Evolutionary conservation across 2,329 filamentous ascomycete genomes (phyloP).

Genomic region (Aureobasidium leucospermi): DNA sequence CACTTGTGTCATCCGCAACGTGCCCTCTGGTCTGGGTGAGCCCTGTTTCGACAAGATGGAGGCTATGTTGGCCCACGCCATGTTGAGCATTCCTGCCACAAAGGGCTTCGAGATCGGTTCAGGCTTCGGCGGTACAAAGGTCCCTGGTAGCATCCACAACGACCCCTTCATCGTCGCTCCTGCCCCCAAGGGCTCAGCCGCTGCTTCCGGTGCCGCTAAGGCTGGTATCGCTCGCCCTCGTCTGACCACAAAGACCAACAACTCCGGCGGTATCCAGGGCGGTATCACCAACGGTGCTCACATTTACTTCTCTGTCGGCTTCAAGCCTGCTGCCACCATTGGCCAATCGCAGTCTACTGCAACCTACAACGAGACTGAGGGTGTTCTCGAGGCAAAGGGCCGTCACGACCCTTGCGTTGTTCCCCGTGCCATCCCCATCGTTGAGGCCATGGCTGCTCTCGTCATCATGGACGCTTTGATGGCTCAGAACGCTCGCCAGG

Average conservation of each 20-base stretch:
- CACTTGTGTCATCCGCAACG: conserved; percentile 84
- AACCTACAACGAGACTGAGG: conserved; percentile 68
- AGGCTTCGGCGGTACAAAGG: conserved; percentile 78
- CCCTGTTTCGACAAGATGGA: conserved; percentile 95
- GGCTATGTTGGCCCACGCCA: conserved; percentile 82
- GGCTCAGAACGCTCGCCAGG: conserved; percentile 63
- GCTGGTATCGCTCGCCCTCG: conserved; percentile 32
- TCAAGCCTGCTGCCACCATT: conserved; percentile 94
- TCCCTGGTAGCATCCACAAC: conserved; percentile 86
- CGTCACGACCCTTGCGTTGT: conserved; percentile 92
- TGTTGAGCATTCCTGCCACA: conserved; percentile 89
- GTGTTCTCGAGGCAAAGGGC: conserved; percentile 82
- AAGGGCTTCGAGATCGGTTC: conserved; percentile 96
- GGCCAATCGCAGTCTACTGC: conserved; percentile 79
- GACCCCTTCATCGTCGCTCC: conserved; percentile 68
- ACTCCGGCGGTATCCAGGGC: conserved; percentile 90
- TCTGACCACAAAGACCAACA: conserved; percentile 85
- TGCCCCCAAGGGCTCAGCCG: conserved; percentile 34
- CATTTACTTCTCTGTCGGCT: conserved; percentile 90
- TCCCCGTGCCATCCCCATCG: conserved; percentile 74
- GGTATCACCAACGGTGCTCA: conserved; percentile 89
- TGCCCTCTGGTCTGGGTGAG: conserved; percentile 80
- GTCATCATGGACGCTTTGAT: conserved; percentile 81
- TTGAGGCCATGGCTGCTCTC: conserved; percentile 85
- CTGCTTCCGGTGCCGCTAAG: conserved; percentile 21